phyloP scores from a whole-genome alignment of 169 alveolate genomes.

The Eimeria maxima region DNA sequence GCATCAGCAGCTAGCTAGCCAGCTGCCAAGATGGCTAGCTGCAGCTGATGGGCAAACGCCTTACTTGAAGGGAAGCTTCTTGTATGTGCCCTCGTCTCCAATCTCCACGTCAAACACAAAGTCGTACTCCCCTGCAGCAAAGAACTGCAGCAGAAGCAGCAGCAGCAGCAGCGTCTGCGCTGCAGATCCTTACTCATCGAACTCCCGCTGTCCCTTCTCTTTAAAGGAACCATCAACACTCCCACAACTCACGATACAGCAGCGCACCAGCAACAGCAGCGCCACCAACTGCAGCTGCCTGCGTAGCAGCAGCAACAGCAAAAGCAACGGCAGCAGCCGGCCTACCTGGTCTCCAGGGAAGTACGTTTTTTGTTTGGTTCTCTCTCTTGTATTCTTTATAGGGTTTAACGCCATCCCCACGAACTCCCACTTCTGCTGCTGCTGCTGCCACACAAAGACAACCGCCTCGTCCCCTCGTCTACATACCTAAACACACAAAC shows the following conservation, averaged over 20 bases:
- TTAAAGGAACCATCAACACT: background rate
- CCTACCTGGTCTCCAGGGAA: constrained; percentile 26
- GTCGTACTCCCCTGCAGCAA: constrained; percentile 94
- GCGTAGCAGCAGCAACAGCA: constrained; percentile 17
- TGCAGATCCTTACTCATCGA: background rate
- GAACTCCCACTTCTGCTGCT: constrained; percentile 60
- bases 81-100: constrained; percentile 87
- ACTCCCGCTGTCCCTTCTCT: background rate
- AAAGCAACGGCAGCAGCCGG: constrained; percentile 9
- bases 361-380: background rate
- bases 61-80: constrained; percentile 65
- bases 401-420: constrained; percentile 15
- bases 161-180: constrained; percentile 47
- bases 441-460: constrained; percentile 35
- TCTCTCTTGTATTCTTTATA: background rate
- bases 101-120: constrained; percentile 94
- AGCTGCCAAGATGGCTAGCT: background rate
- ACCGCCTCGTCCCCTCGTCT: constrained; percentile 25
- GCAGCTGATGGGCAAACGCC: background rate
- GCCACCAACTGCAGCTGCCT: background rate
- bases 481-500: constrained; percentile 6
- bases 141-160: constrained; percentile 87
- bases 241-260: background rate
- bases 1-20: background rate
- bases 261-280: background rate